These are phyloP conservation scores for Penicillium verrucosum DNA, from an alignment of 2,329 filamentous ascomycete genomes.

Conservation along the genomic window DNA sequence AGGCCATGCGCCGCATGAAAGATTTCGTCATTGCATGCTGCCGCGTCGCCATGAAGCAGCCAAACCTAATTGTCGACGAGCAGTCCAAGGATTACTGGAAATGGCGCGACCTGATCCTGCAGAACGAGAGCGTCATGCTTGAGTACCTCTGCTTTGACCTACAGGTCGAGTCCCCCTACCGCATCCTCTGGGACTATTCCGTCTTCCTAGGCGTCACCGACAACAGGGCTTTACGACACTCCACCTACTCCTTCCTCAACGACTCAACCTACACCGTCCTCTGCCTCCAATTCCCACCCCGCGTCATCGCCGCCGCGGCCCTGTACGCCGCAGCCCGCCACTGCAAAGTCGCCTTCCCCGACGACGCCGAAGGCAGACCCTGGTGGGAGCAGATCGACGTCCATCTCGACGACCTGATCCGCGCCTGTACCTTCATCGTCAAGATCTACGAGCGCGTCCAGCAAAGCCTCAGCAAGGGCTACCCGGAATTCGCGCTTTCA, in stretches of 20 bases:
- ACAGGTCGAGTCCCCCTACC: constrained; percentile 83
- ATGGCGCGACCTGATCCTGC: constrained; percentile 91
- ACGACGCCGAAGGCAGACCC: constrained; percentile 69
- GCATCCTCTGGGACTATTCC: constrained; percentile 76
- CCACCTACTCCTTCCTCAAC: constrained; percentile 90
- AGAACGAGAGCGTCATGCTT: constrained; percentile 87
- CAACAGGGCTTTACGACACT: constrained; percentile 77
- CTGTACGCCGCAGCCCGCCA: constrained; percentile 83
- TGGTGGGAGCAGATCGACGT: constrained; percentile 86
- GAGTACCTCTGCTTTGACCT: constrained; percentile 93
- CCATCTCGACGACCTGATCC: constrained; percentile 64
- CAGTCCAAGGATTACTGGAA: constrained; percentile 98
- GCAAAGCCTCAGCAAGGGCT: constrained; percentile 44
- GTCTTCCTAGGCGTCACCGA: constrained; percentile 69
- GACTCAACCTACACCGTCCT: constrained; percentile 82
- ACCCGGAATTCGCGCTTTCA: constrained; percentile 30
- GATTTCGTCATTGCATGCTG: constrained; percentile 92
- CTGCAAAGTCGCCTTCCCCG: constrained; percentile 66
- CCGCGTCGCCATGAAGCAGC: constrained; percentile 91
- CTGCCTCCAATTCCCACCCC: constrained; percentile 74
- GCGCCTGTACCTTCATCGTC: constrained; percentile 73
- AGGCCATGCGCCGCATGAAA: constrained; percentile 93
- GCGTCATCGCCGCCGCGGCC: constrained; percentile 77
- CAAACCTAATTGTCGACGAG: constrained; percentile 85
- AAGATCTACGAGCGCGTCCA: constrained; percentile 49